These are phyloP conservation scores for Fraxinus anomala DNA, from an alignment of 257 asterid genomes.

Conservation along the genomic window DNA sequence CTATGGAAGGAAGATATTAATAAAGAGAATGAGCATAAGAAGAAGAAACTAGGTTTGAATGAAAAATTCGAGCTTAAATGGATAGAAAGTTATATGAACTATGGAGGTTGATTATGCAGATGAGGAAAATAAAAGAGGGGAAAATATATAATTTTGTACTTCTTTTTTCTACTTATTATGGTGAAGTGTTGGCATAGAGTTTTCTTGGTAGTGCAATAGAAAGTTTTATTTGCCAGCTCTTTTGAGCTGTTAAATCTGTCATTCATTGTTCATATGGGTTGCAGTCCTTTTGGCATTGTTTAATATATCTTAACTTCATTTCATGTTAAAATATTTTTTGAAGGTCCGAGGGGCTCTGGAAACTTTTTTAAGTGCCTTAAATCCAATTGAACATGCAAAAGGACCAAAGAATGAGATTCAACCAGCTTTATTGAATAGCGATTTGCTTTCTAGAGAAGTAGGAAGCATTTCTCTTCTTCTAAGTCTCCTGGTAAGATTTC, in stretches of 20 bases:
- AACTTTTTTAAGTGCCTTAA: slow-evolving; percentile 79
- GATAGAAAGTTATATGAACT: background rate
- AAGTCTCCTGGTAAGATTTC: slow-evolving; percentile 77
- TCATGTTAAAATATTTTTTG: slow-evolving; percentile 28
- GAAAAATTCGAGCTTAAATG: background rate
- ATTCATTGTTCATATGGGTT: background rate
- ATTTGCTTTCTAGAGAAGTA: slow-evolving; percentile 84
- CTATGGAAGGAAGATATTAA: background rate
- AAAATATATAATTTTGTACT: background rate
- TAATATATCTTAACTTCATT: slow-evolving; percentile 6
- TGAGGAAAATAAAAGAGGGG: background rate
- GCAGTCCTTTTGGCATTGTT: background rate
- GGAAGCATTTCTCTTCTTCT: slow-evolving; percentile 84
- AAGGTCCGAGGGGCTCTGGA: slow-evolving; percentile 92
- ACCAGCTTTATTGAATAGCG: slow-evolving; percentile 83
- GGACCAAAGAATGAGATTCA: slow-evolving; percentile 71
- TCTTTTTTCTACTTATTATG: background rate
- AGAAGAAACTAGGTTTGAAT: background rate
- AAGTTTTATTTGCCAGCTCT: background rate
- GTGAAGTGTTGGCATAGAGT: background rate
- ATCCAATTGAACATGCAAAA: slow-evolving; percentile 66
- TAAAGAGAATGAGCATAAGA: background rate
- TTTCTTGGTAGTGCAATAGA: background rate
- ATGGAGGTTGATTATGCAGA: background rate
- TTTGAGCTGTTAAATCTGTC: background rate